Evolutionary conservation across 2,329 filamentous ascomycete species (phyloP).

Genomic region (Nannizziopsis arthrosporioides): DNA sequence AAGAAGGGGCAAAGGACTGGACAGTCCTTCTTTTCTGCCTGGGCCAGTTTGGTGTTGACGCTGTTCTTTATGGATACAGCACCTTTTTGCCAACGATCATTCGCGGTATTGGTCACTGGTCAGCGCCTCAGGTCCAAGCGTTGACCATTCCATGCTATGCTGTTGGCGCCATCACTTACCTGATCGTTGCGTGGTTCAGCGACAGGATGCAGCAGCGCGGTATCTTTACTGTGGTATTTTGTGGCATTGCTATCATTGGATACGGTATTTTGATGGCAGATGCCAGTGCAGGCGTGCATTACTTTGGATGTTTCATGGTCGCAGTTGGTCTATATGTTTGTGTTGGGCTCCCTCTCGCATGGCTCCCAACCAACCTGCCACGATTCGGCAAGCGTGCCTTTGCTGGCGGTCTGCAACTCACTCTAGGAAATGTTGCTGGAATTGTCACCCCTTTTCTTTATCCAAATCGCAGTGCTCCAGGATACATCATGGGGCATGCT

Average conservation of each 20-base stretch:
- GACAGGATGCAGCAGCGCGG: slow-evolving; percentile 57
- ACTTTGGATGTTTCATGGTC: slow-evolving; percentile 66
- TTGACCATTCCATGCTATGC: slow-evolving; percentile 70
- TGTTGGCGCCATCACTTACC: slow-evolving; percentile 58
- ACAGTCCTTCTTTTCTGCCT: slow-evolving; percentile 60
- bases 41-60: slow-evolving; percentile 61
- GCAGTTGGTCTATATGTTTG: slow-evolving; percentile 58
- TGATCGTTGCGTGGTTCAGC: slow-evolving; percentile 53
- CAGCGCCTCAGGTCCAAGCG: slow-evolving; percentile 55
- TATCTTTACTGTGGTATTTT: slow-evolving; percentile 53
- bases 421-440: slow-evolving; percentile 57
- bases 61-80: slow-evolving; percentile 66
- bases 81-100: slow-evolving; percentile 74
- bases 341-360: slow-evolving; percentile 45
- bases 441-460: slow-evolving; percentile 58
- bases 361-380: slow-evolving; percentile 55
- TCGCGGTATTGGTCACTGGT: slow-evolving; percentile 52
- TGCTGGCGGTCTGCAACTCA: slow-evolving; percentile 59
- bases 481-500: slow-evolving; percentile 52
- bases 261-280: slow-evolving; percentile 57
- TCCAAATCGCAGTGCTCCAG: slow-evolving; percentile 39
- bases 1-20: slow-evolving; percentile 59
- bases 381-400: slow-evolving; percentile 66
- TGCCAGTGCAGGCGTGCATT: slow-evolving; percentile 51
- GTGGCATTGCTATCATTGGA: slow-evolving; percentile 51